Evolutionary conservation across 305 asterid genomes (phyloP).

Genomic region (Ajuga reptans): DNA sequence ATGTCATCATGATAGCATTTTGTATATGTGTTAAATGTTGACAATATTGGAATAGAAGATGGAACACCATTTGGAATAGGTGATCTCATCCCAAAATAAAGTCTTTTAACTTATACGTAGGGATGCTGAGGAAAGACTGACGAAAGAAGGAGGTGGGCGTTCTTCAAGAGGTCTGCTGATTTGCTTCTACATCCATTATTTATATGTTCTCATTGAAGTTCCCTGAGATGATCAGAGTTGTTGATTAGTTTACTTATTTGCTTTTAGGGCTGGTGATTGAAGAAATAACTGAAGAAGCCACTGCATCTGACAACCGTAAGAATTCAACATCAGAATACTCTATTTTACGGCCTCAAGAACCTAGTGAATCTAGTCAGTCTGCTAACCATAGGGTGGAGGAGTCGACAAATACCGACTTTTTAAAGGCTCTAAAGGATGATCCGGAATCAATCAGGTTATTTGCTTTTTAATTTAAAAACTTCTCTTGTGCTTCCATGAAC

Average conservation of each 20-base stretch:
- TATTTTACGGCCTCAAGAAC: slow-evolving; percentile 31
- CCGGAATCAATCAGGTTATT: slow-evolving; percentile 80
- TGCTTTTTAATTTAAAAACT: slow-evolving; percentile 15
- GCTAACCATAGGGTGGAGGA: slow-evolving; percentile 29
- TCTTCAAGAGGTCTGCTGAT: slow-evolving; percentile 47
- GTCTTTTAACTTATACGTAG: slow-evolving; percentile 28
- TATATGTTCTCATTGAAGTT: background rate
- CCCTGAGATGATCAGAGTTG: background rate
- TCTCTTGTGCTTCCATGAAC: slow-evolving; percentile 3
- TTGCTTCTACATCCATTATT: slow-evolving; percentile 1
- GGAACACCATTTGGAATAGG: too few species aligned
- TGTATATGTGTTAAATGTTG: too few species aligned
- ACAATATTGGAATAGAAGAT: too few species aligned
- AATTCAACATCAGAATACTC: slow-evolving; percentile 26
- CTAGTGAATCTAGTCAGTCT: slow-evolving; percentile 33
- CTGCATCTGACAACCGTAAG: slow-evolving; percentile 36
- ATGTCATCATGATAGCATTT: too few species aligned
- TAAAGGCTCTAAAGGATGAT: slow-evolving; percentile 55
- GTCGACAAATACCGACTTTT: slow-evolving; percentile 41
- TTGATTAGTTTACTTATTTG: background rate
- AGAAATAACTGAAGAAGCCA: slow-evolving; percentile 70
- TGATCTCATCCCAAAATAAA: too few species aligned
- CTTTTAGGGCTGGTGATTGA: slow-evolving; percentile 60
- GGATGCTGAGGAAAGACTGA: slow-evolving; percentile 60
- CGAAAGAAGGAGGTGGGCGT: slow-evolving; percentile 43